A percentile compares a stretch with the other conserved stretches of the same genome.
Conservation (phyloP, 2,329 filamentous ascomycete species). For the Dactylellina cionopaga region DNA sequence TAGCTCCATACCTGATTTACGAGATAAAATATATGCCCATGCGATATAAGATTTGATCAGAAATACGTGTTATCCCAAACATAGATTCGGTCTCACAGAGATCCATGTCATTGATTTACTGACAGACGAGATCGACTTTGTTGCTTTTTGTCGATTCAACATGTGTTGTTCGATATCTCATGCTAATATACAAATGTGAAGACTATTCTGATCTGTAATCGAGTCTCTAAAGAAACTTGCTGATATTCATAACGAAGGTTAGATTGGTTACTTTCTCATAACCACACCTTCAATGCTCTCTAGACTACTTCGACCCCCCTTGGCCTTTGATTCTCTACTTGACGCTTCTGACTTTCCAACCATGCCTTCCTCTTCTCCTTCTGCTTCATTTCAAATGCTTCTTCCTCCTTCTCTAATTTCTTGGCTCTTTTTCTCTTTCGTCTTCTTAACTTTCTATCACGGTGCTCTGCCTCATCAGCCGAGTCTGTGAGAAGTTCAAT, state of each 20-base stretch:
- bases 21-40: too few species aligned
- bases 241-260: too few species aligned
- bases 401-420: conserved; percentile 16
- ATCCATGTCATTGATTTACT: too few species aligned
- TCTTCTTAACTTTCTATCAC: conserved; percentile 37
- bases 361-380: not conserved
- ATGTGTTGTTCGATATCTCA: too few species aligned
- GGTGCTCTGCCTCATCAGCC: conserved; percentile 19
- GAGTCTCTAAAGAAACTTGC: too few species aligned
- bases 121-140: not conserved
- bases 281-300: not conserved
- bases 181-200: too few species aligned
- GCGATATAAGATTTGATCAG: too few species aligned
- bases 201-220: too few species aligned
- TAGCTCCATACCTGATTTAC: too few species aligned
- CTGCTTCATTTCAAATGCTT: not conserved
- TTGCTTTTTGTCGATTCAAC: not conserved
- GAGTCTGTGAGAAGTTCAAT: conserved; percentile 35
- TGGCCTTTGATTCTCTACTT: not conserved
- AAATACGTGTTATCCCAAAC: too few species aligned
- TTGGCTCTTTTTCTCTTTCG: conserved; percentile 48
- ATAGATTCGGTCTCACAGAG: too few species aligned
- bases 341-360: not conserved
- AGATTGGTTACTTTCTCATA: too few species aligned
- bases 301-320: not conserved